phyloP scores from a whole-genome alignment of 139 green algal species.

The Picochlorum costavermella region DNA sequence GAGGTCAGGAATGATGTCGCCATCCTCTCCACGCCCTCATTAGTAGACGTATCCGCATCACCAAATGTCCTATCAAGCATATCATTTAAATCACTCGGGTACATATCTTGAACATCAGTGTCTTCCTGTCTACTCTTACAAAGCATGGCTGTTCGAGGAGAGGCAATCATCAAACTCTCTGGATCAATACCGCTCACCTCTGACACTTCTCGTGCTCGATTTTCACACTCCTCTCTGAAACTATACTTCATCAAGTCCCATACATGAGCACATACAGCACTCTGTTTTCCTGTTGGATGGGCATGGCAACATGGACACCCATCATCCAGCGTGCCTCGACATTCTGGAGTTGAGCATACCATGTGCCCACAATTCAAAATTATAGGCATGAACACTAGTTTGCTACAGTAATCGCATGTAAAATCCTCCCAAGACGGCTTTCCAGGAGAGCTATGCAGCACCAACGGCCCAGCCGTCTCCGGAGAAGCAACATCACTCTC shows the following conservation, averaged over 20 bases:
- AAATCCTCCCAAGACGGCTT: constrained; percentile 11
- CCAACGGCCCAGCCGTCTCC: background rate
- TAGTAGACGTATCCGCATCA: background rate
- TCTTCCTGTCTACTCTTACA: too few relatives aligned
- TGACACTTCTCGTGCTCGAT: background rate
- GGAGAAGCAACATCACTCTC: constrained; percentile 4
- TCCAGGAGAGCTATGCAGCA: constrained; percentile 6
- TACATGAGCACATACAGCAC: constrained; percentile 25
- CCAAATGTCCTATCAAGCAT: too few relatives aligned
- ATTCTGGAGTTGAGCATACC: constrained; percentile 13
- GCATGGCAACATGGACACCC: constrained; percentile 4
- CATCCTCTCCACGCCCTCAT: background rate
- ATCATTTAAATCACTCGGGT: too few relatives aligned
- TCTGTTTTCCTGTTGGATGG: background rate
- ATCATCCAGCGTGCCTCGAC: background rate
- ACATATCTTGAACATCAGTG: too few relatives aligned
- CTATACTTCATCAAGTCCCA: constrained; percentile 19
- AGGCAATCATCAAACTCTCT: background rate
- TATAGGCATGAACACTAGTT: constrained; percentile 23
- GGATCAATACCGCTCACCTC: background rate
- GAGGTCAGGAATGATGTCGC: background rate
- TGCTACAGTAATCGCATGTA: constrained; percentile 17
- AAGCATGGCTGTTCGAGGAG: background rate
- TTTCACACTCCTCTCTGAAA: constrained; percentile 13
- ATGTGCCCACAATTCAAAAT: constrained; percentile 38